Base-by-base conservation (phyloP, 2,329 filamentous ascomycete species). In the Penicillium sp. region DNA sequence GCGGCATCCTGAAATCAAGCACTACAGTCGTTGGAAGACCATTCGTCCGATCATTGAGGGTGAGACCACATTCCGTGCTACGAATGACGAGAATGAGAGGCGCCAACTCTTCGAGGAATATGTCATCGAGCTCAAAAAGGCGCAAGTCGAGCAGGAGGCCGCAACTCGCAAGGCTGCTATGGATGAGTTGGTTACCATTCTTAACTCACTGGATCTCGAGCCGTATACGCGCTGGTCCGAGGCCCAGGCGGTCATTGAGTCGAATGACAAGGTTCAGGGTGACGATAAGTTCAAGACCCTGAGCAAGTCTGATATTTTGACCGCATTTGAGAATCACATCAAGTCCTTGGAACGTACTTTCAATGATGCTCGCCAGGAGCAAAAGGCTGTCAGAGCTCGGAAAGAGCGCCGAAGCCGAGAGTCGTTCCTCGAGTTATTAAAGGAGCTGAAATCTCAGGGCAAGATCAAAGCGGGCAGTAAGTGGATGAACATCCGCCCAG, bases 11-110 rank as follows among this genome's bases (percentile, higher is more conserved):
- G 93, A 98, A 67, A 97, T 98, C 68, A 93, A 90, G 67, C 82
- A 96, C 65, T 96, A 94, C 67, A 96, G 91, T 28, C 85, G 89
- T 47, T 98, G 93, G 93, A 94, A 89, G 77, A 96, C 88, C 11
- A 93, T 91, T 37, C 83, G 87, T 34, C 88, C 89, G 7, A 94
- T 96, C 50, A 88, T 98, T 48, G 88, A 97, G 67, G 86, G 86
- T 34, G 93, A 98, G 73, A 93, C 88, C 33, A 93, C 94, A 44
- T 98, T 97, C 72, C 84, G 89, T 56, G 91, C 89, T 19, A 91
- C 90, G 29, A 86, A 85, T 54, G 79, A 91, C 61, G 93, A 98
- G 56, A 77, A 80, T 42, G 93, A 97, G 72, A 84, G 90, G 41
- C 84, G 86, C 47, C 84, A 89, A 62, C 76, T 98, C 33, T 98